Evolutionary conservation across 129 eudicot genomes (phyloP).

Genomic region (Rutidosis leptorrhynchoides): DNA sequence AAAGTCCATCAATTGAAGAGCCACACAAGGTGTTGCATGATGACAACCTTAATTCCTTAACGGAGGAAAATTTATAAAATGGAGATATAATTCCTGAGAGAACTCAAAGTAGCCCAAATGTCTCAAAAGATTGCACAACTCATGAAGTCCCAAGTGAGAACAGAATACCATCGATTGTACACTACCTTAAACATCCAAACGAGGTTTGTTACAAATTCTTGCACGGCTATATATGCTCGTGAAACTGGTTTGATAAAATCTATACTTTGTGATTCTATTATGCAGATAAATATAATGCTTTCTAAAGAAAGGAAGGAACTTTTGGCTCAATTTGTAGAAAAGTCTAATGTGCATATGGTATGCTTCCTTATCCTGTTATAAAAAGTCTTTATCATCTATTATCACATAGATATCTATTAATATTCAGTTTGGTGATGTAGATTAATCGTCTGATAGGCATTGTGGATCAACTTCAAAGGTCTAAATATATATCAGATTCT

Average conservation of each 20-base stretch:
- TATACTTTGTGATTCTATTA: conserved; percentile 20
- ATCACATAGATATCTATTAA: neutral
- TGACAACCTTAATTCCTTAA: conserved; percentile 14
- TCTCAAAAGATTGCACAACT: neutral
- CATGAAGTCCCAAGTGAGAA: conserved; percentile 21
- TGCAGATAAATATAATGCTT: conserved; percentile 50
- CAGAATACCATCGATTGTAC: conserved; percentile 20
- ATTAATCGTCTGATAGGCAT: conserved; percentile 49
- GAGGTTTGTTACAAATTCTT: conserved; percentile 45
- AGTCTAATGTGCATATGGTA: conserved; percentile 45
- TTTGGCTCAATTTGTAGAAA: conserved; percentile 39
- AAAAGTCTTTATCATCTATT: neutral
- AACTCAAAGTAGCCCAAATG: conserved; percentile 39
- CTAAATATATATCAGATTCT: conserved; percentile 47
- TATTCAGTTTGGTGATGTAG: conserved; percentile 29
- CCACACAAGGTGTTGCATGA: neutral
- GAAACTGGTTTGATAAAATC: neutral
- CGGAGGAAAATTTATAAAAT: conserved; percentile 24
- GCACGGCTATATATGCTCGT: neutral
- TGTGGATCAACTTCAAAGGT: conserved; percentile 46
- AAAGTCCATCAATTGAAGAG: conserved; percentile 41
- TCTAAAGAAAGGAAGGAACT: conserved; percentile 34
- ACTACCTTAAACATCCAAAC: conserved; percentile 30
- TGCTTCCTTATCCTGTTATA: conserved; percentile 14
- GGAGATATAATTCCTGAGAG: conserved; percentile 18